Percentiles rank a stretch among this genome's conserved stretches.
phyloP scores from a whole-genome alignment of 345 rosid genomes.

The Eucalyptus regnans region DNA sequence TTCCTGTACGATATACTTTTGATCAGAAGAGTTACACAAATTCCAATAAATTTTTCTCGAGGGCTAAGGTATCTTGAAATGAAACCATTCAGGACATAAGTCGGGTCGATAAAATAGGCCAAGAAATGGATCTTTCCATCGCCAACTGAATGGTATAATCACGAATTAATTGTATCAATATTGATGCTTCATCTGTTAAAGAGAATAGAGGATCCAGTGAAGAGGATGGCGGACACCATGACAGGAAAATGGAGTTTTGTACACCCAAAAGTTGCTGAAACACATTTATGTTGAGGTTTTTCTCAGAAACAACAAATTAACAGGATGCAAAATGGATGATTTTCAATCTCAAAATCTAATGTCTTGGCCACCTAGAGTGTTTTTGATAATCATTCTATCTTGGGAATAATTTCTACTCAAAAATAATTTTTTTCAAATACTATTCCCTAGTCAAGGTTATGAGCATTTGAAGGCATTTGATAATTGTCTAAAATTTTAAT shows the following conservation, averaged over 20 bases:
- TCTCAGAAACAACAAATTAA: background rate
- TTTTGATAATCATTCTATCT: too few species aligned
- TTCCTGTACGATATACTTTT: background rate
- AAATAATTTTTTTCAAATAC: too few species aligned
- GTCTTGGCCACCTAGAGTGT: too few species aligned
- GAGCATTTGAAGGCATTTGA: fast-evolving
- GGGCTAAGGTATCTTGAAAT: background rate
- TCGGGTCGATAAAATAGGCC: background rate
- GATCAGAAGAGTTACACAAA: background rate
- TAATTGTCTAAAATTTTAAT: too few species aligned
- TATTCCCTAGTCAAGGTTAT: fast-evolving
- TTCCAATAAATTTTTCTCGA: background rate
- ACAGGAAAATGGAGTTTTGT: background rate
- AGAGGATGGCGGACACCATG: background rate
- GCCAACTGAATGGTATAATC: background rate
- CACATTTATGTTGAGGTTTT: background rate
- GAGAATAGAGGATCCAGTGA: background rate
- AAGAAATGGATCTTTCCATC: background rate
- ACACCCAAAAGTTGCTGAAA: background rate
- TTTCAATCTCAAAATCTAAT: too few species aligned
- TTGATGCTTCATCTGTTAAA: background rate
- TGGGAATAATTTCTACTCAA: too few species aligned
- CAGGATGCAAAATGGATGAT: too few species aligned
- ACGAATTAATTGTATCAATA: too few species aligned
- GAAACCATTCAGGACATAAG: background rate